Evolutionary conservation across 805 yeast species (phyloP).

Genomic region (Metschnikowia shivogae): DNA sequence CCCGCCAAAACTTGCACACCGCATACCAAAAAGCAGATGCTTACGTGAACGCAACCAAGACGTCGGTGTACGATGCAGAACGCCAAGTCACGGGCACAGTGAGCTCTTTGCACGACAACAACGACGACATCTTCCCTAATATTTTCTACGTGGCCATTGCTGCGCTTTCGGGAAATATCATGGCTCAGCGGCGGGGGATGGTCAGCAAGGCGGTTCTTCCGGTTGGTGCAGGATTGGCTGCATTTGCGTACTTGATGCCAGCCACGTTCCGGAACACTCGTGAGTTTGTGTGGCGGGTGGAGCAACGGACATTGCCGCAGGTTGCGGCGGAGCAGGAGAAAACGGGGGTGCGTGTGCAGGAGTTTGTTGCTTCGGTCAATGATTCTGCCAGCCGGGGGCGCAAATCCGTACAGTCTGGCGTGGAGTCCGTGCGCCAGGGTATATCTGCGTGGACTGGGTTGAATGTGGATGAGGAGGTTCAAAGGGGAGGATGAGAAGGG

Average conservation of each 20-base stretch:
- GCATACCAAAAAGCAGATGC: conserved; percentile 23
- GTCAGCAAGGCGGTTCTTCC: conserved; percentile 56
- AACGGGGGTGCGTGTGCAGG: conserved; percentile 32
- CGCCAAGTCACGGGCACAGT: conserved; percentile 59
- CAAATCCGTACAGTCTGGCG: conserved; percentile 31
- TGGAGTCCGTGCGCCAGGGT: conserved; percentile 37
- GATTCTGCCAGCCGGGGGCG: conserved; percentile 38
- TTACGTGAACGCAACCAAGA: conserved; percentile 46
- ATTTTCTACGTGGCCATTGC: conserved; percentile 65
- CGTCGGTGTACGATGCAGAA: conserved; percentile 55
- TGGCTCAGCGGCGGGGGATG: conserved; percentile 63
- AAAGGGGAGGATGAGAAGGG: conserved; percentile 32
- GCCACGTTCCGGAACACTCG: conserved; percentile 62
- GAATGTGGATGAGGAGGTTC: conserved; percentile 59
- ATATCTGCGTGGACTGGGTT: conserved; percentile 63
- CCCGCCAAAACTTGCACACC: conserved; percentile 42
- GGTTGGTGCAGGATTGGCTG: conserved; percentile 51
- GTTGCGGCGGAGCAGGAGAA: conserved; percentile 59
- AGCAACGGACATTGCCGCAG: conserved; percentile 56
- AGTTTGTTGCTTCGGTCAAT: conserved; percentile 42
- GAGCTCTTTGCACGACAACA: conserved; percentile 56
- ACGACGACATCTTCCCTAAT: conserved; percentile 71
- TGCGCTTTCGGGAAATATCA: conserved; percentile 64
- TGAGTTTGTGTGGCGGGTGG: conserved; percentile 54
- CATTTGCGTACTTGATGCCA: conserved; percentile 72